phyloP scores from a whole-genome alignment of 441 rosid species.

The Pelargonium australe region DNA sequence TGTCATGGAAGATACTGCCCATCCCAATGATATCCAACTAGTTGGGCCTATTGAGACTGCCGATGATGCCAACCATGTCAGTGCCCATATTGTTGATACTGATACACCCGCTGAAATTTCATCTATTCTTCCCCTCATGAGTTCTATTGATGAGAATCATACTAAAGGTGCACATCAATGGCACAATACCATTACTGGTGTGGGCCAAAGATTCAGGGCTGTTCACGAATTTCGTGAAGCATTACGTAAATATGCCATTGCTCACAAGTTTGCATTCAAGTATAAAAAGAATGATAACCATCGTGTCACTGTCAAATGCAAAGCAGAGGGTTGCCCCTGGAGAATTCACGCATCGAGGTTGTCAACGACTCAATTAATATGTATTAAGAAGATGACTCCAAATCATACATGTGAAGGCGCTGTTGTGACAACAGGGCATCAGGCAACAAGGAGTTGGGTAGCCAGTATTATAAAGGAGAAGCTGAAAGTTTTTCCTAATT shows the following conservation, averaged over 20 bases:
- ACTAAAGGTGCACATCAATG: slow-evolving; percentile 75
- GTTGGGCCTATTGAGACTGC: slow-evolving; percentile 36
- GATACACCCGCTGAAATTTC: slow-evolving; percentile 46
- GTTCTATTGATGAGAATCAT: slow-evolving; percentile 45
- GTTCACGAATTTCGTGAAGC: slow-evolving; percentile 81
- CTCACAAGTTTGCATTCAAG: slow-evolving; percentile 83
- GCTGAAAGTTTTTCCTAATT: slow-evolving; percentile 64
- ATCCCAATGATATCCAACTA: slow-evolving; percentile 35
- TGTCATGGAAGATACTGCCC: slow-evolving; percentile 42
- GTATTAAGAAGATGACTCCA: slow-evolving; percentile 83
- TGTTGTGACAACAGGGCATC: slow-evolving; percentile 56
- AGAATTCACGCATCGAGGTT: slow-evolving; percentile 88
- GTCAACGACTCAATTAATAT: slow-evolving; percentile 75
- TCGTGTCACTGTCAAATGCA: slow-evolving; percentile 88
- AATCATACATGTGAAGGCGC: slow-evolving; percentile 86
- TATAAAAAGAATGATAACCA: slow-evolving; percentile 91
- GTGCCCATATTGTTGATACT: slow-evolving; percentile 31
- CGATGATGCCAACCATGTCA: slow-evolving; percentile 39
- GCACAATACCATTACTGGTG: slow-evolving; percentile 84
- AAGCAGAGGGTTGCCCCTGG: slow-evolving; percentile 95
- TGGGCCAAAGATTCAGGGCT: slow-evolving; percentile 74
- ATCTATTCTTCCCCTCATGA: slow-evolving; percentile 42
- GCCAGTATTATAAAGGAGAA: slow-evolving; percentile 90
- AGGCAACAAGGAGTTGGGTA: slow-evolving; percentile 89
- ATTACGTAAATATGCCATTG: slow-evolving; percentile 73